phyloP scores from a whole-genome alignment of 768 basidiomycete species.

The Krasilnikovozyma curviuscula region DNA sequence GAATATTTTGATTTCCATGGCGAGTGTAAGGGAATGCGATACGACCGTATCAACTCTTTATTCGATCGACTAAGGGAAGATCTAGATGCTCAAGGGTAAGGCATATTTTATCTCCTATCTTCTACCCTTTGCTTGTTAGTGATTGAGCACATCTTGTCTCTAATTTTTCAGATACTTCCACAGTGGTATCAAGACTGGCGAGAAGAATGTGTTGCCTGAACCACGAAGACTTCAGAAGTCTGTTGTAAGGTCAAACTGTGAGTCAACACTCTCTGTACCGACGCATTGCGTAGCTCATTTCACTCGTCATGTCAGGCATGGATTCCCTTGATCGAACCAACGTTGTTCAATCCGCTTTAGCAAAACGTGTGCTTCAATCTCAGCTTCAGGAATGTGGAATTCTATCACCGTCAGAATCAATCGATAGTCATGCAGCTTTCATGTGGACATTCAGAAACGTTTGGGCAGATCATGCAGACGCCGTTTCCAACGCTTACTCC shows the following conservation, averaged over 20 bases:
- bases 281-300: background rate
- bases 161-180: background rate
- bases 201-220: background rate
- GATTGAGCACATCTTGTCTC: constrained; percentile 1
- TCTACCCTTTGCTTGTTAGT: background rate
- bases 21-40: constrained; percentile 85
- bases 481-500: constrained; percentile 71
- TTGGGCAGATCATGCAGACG: constrained; percentile 94
- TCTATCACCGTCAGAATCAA: constrained; percentile 43
- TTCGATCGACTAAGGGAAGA: constrained; percentile 44
- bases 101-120: no score
- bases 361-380: constrained; percentile 58
- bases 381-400: constrained; percentile 61
- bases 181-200: background rate
- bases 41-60: constrained; percentile 72
- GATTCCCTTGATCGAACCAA: constrained; percentile 59
- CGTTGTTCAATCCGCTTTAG: constrained; percentile 80
- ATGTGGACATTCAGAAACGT: constrained; percentile 72
- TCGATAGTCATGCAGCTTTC: constrained; percentile 66
- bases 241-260: constrained; percentile 8
- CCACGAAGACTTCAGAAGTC: background rate
- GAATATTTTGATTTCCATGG: constrained; percentile 94
- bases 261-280: no score
- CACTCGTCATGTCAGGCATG: background rate
- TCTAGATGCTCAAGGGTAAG: constrained; percentile 48